Conservation (phyloP, 805 yeast genomes). For the Monosporozyma servazzii region DNA sequence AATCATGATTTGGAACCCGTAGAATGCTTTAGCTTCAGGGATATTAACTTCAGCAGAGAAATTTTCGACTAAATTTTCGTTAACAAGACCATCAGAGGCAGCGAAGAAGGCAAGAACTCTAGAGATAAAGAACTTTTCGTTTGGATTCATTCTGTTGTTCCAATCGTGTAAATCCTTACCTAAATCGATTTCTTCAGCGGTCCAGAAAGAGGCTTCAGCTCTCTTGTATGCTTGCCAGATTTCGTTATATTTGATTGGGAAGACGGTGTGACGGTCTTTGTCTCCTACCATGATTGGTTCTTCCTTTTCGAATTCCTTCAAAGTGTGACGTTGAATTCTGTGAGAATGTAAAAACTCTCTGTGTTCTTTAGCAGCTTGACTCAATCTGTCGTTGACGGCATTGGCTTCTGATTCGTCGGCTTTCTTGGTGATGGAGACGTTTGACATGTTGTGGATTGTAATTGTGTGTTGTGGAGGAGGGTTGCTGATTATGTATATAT, state of each 20-base stretch:
- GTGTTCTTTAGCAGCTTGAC: constrained; percentile 37
- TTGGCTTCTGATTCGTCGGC: constrained; percentile 19
- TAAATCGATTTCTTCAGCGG: constrained; percentile 96
- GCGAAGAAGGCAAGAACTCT: constrained; percentile 96
- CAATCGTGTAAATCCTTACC: constrained; percentile 88
- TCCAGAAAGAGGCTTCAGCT: constrained; percentile 99
- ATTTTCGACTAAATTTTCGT: constrained; percentile 94
- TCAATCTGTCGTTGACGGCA: constrained; percentile 21
- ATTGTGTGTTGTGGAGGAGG: neutral
- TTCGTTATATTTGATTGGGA: constrained; percentile 95
- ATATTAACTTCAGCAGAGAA: constrained; percentile 94
- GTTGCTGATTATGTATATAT: neutral
- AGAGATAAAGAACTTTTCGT: constrained; percentile 86
- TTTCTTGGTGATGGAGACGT: neutral
- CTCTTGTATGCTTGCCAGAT: constrained; percentile 98
- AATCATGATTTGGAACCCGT: constrained; percentile 99
- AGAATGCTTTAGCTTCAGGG: constrained; percentile 97
- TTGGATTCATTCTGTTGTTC: constrained; percentile 80
- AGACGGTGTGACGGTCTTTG: constrained; percentile 79
- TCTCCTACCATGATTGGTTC: constrained; percentile 87
- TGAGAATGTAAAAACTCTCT: constrained; percentile 49
- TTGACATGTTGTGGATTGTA: neutral
- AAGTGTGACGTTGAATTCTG: constrained; percentile 59
- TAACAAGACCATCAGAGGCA: constrained; percentile 97
- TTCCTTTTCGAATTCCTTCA: constrained; percentile 69